Conservation (phyloP, 2,329 filamentous ascomycete species). For the Ophiosphaerella narmari region DNA sequence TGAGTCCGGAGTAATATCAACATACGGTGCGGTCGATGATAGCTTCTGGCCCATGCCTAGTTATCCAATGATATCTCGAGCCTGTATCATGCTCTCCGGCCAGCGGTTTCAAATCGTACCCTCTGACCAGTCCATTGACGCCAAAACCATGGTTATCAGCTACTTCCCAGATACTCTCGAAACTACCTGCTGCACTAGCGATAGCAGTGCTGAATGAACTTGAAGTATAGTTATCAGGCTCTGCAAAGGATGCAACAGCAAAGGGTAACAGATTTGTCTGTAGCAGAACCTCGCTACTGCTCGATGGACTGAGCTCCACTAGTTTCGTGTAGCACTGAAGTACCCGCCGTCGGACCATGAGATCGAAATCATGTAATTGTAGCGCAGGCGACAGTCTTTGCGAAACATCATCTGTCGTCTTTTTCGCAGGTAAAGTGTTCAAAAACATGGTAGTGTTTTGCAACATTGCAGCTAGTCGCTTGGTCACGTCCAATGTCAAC, state of each 20-base stretch:
- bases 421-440: constrained; percentile 81
- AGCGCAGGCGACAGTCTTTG: constrained; percentile 83
- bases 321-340: constrained; percentile 94
- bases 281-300: constrained; percentile 81
- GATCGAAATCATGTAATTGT: constrained; percentile 85
- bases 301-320: constrained; percentile 83
- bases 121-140: constrained; percentile 80
- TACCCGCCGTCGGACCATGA: constrained; percentile 91
- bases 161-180: constrained; percentile 94
- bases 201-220: constrained; percentile 89
- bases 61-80: constrained; percentile 56
- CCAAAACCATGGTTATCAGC: constrained; percentile 95
- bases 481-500: constrained; percentile 90
- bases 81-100: constrained; percentile 61
- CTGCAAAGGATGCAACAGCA: constrained; percentile 88
- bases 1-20: not conserved
- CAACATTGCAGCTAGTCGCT: constrained; percentile 89
- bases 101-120: constrained; percentile 72
- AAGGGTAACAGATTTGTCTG: constrained; percentile 91
- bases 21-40: constrained; percentile 61
- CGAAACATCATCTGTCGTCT: constrained; percentile 81
- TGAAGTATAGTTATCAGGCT: constrained; percentile 84
- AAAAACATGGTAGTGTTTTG: constrained; percentile 92
- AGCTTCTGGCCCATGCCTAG: constrained; percentile 64
- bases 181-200: constrained; percentile 83